A percentile compares a stretch with the other conserved stretches of the same genome.
phyloP scores from a whole-genome alignment of 2,329 filamentous ascomycete species.

The Claviceps sp. region DNA sequence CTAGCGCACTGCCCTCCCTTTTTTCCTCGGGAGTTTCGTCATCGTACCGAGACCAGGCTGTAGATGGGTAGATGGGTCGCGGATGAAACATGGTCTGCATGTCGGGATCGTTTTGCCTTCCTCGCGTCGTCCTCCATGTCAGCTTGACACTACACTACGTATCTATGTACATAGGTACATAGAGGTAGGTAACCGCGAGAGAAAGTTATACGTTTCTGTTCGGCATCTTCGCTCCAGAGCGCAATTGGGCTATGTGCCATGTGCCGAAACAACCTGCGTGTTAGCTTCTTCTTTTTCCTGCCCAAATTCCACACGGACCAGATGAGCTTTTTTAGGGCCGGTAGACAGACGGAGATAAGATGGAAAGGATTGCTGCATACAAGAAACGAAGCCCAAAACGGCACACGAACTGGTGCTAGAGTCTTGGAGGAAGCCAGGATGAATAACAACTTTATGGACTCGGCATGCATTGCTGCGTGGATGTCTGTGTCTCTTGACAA shows the following conservation, averaged over 20 bases:
- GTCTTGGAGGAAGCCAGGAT: background rate
- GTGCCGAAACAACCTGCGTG: too few species aligned
- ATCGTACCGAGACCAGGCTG: background rate
- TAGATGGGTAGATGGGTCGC: background rate
- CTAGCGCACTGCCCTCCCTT: background rate
- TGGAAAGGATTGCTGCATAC: background rate
- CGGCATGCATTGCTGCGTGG: too few species aligned
- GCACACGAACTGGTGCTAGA: background rate
- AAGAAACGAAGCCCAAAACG: background rate
- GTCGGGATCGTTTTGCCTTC: background rate
- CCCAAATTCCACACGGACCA: background rate
- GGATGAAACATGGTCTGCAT: slow-evolving; percentile 1
- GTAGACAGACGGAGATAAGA: background rate
- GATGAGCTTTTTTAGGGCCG: background rate
- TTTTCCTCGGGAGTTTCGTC: background rate
- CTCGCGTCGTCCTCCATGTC: background rate
- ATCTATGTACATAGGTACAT: too few species aligned
- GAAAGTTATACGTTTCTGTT: too few species aligned
- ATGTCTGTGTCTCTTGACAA: too few species aligned
- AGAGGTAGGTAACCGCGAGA: too few species aligned
- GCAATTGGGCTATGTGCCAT: too few species aligned
- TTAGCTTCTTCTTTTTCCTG: background rate
- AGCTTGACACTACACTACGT: too few species aligned
- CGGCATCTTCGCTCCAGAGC: too few species aligned
- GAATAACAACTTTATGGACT: background rate